A percentile compares a stretch with the other conserved stretches of the same genome.
These are phyloP conservation scores for Phaeosphaeriaceae sp. DNA, from an alignment of 2,329 filamentous ascomycete genomes.

Conservation along the genomic window DNA sequence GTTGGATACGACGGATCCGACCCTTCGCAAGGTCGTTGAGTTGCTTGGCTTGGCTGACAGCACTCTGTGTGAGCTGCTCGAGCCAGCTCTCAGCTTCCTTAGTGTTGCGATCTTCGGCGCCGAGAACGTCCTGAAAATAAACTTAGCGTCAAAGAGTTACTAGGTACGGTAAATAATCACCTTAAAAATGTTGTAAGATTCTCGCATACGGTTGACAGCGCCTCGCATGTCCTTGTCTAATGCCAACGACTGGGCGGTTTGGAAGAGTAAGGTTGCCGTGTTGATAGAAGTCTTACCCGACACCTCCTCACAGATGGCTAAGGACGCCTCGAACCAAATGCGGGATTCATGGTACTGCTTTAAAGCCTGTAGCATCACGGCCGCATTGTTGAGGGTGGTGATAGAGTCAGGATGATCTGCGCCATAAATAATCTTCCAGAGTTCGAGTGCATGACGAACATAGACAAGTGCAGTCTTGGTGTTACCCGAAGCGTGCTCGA, in stretches of 20 bases:
- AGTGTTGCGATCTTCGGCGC: slow-evolving; percentile 92
- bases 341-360: slow-evolving; percentile 95
- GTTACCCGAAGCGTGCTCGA: slow-evolving; percentile 90
- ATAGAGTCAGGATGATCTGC: slow-evolving; percentile 94
- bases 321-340: slow-evolving; percentile 93
- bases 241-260: slow-evolving; percentile 92
- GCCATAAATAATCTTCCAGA: slow-evolving; percentile 98
- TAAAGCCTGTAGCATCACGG: slow-evolving; percentile 95
- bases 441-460: slow-evolving; percentile 87
- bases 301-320: slow-evolving; percentile 85
- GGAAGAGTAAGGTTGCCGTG: slow-evolving; percentile 93
- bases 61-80: slow-evolving; percentile 93
- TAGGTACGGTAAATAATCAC: too few species aligned
- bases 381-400: slow-evolving; percentile 97
- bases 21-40: slow-evolving; percentile 82
- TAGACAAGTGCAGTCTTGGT: slow-evolving; percentile 87
- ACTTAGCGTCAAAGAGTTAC: too few species aligned
- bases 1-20: slow-evolving; percentile 72
- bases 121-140: slow-evolving; percentile 81
- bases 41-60: slow-evolving; percentile 92
- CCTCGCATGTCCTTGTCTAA: slow-evolving; percentile 94
- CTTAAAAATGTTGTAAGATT: slow-evolving; percentile 96
- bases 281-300: slow-evolving; percentile 91
- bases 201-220: slow-evolving; percentile 91
- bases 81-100: slow-evolving; percentile 98